These are phyloP conservation scores for Neurospora sp. DNA, from an alignment of 495 filamentous ascomycete species.

Conservation along the genomic window DNA sequence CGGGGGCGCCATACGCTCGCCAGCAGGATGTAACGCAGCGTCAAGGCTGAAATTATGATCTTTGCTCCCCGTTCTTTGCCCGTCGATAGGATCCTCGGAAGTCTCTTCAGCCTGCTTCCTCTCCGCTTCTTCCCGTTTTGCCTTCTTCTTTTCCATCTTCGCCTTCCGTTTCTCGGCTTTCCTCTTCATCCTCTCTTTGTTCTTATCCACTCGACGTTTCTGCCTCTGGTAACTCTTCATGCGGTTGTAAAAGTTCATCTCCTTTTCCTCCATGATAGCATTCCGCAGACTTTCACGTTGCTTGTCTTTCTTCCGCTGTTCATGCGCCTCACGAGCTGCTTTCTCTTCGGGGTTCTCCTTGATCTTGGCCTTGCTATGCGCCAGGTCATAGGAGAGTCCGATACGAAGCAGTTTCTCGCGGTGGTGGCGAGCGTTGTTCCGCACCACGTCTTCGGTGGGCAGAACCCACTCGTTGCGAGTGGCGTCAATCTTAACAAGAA, in stretches of 20 bases:
- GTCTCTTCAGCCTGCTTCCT: background rate
- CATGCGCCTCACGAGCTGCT: conserved; percentile 31
- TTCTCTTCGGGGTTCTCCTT: conserved; percentile 58
- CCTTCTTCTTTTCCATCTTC: conserved; percentile 9
- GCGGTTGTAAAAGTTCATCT: conserved; percentile 9
- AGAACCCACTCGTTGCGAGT: conserved; percentile 38
- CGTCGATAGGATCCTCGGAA: background rate
- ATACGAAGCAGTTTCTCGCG: conserved; percentile 79
- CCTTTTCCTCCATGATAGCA: conserved; percentile 18
- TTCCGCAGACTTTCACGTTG: conserved; percentile 33
- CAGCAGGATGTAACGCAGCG: background rate
- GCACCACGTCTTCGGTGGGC: conserved; percentile 60
- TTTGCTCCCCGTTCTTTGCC: background rate
- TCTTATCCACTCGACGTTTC: conserved; percentile 4
- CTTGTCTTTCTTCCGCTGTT: conserved; percentile 36
- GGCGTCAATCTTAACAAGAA: conserved; percentile 73
- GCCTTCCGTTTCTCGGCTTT: conserved; percentile 19
- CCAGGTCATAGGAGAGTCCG: conserved; percentile 73
- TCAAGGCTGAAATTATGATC: background rate
- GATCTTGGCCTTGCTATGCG: conserved; percentile 66
- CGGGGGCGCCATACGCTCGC: background rate
- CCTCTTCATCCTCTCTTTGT: conserved; percentile 20
- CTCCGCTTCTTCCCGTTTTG: conserved; percentile 12
- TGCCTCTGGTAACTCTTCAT: conserved; percentile 3
- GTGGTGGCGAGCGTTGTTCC: conserved; percentile 46